Conservation (phyloP, 1,139 yeast species). For the Suhomyces maxii region DNA sequence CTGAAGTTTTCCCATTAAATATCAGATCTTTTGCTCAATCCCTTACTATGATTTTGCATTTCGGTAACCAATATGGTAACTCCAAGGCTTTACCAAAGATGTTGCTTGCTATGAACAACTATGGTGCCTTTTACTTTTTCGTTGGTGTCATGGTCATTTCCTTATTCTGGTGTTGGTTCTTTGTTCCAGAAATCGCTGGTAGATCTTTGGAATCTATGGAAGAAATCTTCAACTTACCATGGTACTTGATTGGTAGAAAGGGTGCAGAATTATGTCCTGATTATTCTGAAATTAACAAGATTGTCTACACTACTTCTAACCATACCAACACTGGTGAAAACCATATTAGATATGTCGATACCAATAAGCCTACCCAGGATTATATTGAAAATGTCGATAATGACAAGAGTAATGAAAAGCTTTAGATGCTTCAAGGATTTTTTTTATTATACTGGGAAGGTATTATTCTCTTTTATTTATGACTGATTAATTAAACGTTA, state of each 20-base stretch:
- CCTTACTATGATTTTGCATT: constrained; percentile 57
- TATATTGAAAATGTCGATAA: constrained; percentile 12
- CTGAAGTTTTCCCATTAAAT: constrained; percentile 59
- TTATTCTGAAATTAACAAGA: constrained; percentile 45
- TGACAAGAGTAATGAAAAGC: constrained; percentile 1
- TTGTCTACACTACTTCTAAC: constrained; percentile 18
- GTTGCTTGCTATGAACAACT: constrained; percentile 47
- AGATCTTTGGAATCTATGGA: constrained; percentile 58
- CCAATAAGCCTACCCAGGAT: constrained; percentile 14
- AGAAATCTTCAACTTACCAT: constrained; percentile 57
- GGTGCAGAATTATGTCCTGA: constrained; percentile 55
- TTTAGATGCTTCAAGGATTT: background rate
- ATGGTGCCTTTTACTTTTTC: constrained; percentile 58
- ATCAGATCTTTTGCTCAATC: constrained; percentile 57
- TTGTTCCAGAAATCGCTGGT: constrained; percentile 55
- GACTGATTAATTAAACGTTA: too few relatives aligned
- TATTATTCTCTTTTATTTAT: too few relatives aligned
- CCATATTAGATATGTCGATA: constrained; percentile 21
- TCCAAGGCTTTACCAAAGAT: constrained; percentile 57
- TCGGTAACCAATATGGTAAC: constrained; percentile 60
- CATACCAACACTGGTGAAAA: constrained; percentile 23
- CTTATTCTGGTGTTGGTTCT: constrained; percentile 52
- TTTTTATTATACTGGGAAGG: too few relatives aligned
- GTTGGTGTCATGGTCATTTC: constrained; percentile 44
- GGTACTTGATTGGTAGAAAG: constrained; percentile 57